A percentile compares a stretch with the other conserved stretches of the same genome.
Conservation (phyloP, 1,139 yeast species). For the Yamadazyma membranifaciens region DNA sequence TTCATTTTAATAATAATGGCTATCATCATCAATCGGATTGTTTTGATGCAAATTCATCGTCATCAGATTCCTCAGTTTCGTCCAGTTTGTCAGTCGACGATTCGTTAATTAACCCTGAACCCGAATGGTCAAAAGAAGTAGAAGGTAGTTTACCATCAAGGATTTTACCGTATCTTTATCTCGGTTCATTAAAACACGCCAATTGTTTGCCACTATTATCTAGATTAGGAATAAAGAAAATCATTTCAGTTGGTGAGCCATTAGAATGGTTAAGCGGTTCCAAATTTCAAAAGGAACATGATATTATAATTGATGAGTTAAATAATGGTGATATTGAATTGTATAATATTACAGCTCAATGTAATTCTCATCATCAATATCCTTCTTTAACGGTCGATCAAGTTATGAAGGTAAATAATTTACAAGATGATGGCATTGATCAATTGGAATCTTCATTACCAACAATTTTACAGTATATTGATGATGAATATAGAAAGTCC, state of each 20-base stretch:
- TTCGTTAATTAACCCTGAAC: constrained; percentile 6
- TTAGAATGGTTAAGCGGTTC: constrained; percentile 57
- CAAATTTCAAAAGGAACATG: constrained; percentile 27
- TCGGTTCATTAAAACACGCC: constrained; percentile 87
- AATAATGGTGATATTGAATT: constrained; percentile 35
- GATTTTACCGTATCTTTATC: constrained; percentile 76
- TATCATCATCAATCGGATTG: not conserved
- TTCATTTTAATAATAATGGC: constrained; percentile 3
- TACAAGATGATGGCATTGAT: constrained; percentile 51
- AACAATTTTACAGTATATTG: constrained; percentile 33
- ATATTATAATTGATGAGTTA: constrained; percentile 22
- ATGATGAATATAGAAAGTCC: constrained; percentile 27
- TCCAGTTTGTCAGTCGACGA: constrained; percentile 5
- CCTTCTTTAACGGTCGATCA: constrained; percentile 20
- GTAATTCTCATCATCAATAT: constrained; percentile 7
- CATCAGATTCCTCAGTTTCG: constrained; percentile 2
- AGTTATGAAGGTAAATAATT: constrained; percentile 44
- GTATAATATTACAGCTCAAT: constrained; percentile 23
- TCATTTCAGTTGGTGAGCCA: constrained; percentile 85
- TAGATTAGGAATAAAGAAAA: constrained; percentile 66
- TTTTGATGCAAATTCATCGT: constrained; percentile 7
- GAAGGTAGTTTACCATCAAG: constrained; percentile 72
- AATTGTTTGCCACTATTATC: constrained; percentile 61
- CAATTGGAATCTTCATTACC: constrained; percentile 38
- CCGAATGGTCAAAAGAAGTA: constrained; percentile 42